Percentiles rank a stretch among this genome's conserved stretches.
Evolutionary conservation across 2,329 filamentous ascomycete species (phyloP).

Genomic region (Fusarium setosum): DNA sequence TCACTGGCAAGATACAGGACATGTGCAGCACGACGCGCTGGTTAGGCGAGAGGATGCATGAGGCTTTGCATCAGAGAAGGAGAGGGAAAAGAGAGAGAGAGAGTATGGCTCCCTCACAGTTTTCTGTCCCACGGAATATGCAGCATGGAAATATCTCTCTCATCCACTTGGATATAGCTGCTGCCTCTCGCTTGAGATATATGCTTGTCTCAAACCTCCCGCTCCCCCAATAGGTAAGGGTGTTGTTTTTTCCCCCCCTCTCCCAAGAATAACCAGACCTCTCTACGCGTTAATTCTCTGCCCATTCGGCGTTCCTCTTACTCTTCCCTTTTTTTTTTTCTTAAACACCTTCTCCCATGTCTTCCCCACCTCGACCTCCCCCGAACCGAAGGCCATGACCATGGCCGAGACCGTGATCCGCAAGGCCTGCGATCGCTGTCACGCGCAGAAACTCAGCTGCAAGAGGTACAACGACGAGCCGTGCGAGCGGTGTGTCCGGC

Average conservation of each 20-base stretch:
- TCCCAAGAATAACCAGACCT: too few relatives aligned
- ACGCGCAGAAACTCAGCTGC: conserved; percentile 59
- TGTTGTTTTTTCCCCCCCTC: too few relatives aligned
- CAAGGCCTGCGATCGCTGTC: conserved; percentile 60
- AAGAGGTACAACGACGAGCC: conserved; percentile 53
- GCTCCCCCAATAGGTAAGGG: too few relatives aligned
- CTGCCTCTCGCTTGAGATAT: too few relatives aligned
- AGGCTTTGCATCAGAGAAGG: conserved; percentile 5
- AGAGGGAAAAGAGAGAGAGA: not conserved
- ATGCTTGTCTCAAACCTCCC: too few relatives aligned
- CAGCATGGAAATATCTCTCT: not conserved
- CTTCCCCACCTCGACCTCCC: conserved; percentile 31
- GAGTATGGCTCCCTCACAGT: conserved; percentile 26
- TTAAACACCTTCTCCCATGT: conserved; percentile 47
- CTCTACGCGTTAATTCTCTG: too few relatives aligned
- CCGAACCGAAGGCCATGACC: conserved; percentile 43
- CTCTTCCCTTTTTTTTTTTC: too few relatives aligned
- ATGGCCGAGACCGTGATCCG: conserved; percentile 54
- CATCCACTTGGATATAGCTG: too few relatives aligned
- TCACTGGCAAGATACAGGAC: conserved; percentile 35
- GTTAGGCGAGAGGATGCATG: conserved; percentile 40
- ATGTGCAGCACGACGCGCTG: conserved; percentile 29
- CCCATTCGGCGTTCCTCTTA: conserved; percentile 20
- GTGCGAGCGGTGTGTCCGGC: conserved; percentile 56
- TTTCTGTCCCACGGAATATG: not conserved